phyloP scores from a whole-genome alignment of 768 basidiomycete genomes.

The Tulasnella sp. region DNA sequence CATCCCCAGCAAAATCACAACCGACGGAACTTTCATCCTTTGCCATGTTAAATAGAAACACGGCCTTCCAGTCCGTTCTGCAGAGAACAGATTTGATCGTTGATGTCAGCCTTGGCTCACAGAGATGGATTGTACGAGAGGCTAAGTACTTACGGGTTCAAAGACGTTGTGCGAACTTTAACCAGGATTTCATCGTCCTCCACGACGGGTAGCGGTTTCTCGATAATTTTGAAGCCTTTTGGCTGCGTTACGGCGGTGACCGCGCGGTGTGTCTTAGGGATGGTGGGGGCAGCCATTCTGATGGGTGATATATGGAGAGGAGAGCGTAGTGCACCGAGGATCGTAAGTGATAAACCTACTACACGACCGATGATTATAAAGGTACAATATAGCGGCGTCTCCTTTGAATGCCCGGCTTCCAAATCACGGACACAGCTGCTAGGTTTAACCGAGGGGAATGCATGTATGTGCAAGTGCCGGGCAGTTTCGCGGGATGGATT shows the following conservation, averaged over 20 bases:
- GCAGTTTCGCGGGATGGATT: no score
- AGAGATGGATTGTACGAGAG: not conserved
- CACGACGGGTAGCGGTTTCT: constrained; percentile 1
- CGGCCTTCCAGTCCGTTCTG: constrained; percentile 14
- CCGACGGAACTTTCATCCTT: constrained; percentile 19
- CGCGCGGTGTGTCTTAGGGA: not conserved
- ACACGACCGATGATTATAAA: no score
- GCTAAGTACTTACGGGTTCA: constrained; percentile 21
- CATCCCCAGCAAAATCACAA: constrained; percentile 22
- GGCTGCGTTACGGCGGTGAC: not conserved
- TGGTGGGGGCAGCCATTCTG: not conserved
- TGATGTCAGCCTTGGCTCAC: no score
- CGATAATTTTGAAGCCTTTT: not conserved
- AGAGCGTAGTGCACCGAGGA: no score
- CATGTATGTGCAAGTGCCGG: no score
- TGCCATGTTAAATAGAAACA: constrained; percentile 14
- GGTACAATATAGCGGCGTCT: no score
- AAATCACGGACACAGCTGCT: no score
- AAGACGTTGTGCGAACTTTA: constrained; percentile 18
- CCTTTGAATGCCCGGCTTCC: no score
- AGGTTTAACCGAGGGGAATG: no score
- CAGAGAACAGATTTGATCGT: not conserved
- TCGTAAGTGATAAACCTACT: no score
- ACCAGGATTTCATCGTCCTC: constrained; percentile 13
- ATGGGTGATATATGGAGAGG: no score